phyloP scores from a whole-genome alignment of 1,284 basidiomycete genomes.

The Moesziomyces sp. region DNA sequence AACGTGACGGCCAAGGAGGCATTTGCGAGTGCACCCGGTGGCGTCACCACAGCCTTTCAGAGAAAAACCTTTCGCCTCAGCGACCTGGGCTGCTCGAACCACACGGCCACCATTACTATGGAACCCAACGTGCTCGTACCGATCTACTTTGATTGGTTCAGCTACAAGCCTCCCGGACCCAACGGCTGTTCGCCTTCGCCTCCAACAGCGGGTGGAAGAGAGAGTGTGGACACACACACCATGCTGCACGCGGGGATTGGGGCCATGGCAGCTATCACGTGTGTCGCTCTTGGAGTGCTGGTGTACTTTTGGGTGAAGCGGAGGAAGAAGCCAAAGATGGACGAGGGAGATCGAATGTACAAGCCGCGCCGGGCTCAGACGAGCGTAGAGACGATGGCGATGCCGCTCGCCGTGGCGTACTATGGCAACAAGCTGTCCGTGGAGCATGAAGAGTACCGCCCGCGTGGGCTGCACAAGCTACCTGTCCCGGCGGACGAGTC shows the following conservation, averaged over 20 bases:
- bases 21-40: conserved; percentile 3
- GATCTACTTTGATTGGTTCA: conserved; percentile 28
- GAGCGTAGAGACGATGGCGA: conserved; percentile 6
- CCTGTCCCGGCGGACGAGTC: conserved; percentile 1
- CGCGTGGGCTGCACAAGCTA: not conserved
- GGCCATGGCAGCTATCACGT: conserved; percentile 5
- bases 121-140: not conserved
- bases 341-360: conserved; percentile 10
- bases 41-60: conserved; percentile 14
- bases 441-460: not conserved
- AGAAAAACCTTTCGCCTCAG: conserved; percentile 16
- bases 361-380: not conserved
- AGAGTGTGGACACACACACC: not conserved
- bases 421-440: not conserved
- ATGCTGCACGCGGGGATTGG: conserved; percentile 19
- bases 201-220: no score
- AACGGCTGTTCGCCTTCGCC: not conserved
- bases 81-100: conserved; percentile 18
- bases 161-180: conserved; percentile 6
- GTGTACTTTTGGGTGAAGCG: conserved; percentile 1
- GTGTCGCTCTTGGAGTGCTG: conserved; percentile 2
- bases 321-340: not conserved
- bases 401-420: conserved; percentile 13
- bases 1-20: conserved; percentile 13
- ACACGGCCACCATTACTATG: conserved; percentile 20